Evolutionary conservation across 768 basidiomycete species (phyloP).

Genomic region (Lentinula edodes): DNA sequence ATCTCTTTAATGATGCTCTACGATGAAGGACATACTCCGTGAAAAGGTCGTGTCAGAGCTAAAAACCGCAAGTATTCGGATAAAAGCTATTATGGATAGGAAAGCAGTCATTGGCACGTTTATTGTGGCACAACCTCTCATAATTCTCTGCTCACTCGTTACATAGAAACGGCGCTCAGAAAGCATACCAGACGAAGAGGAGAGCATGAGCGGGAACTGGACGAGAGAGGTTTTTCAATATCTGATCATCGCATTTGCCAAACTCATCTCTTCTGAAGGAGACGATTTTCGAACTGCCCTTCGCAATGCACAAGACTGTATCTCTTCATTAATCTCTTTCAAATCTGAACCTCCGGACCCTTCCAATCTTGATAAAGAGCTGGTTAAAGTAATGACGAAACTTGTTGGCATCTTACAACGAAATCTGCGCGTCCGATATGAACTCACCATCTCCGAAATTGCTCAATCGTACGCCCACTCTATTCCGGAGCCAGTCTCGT

Average conservation of each 20-base stretch:
- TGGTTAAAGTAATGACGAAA: conserved; percentile 59
- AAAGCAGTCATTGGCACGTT: conserved; percentile 50
- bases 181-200: not conserved
- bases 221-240: conserved; percentile 24
- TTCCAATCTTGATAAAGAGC: conserved; percentile 44
- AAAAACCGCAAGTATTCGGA: conserved; percentile 68
- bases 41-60: conserved; percentile 73
- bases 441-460: conserved; percentile 63
- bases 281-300: conserved; percentile 75
- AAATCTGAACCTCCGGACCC: conserved; percentile 29
- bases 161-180: not conserved
- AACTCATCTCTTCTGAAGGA: conserved; percentile 9
- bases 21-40: conserved; percentile 54
- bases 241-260: not conserved
- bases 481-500: not conserved
- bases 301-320: conserved; percentile 52
- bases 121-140: not conserved
- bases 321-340: conserved; percentile 52
- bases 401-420: conserved; percentile 63
- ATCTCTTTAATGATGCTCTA: conserved; percentile 2
- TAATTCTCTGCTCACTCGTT: not conserved
- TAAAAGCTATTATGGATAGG: conserved; percentile 53
- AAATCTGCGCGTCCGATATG: conserved; percentile 71
- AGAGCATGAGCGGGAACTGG: conserved; percentile 20
- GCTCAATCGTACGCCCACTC: conserved; percentile 60